A percentile compares a stretch with the other conserved stretches of the same genome.
phyloP scores from a whole-genome alignment of 2,329 filamentous ascomycete genomes.

The Thielaviopsis populi region DNA sequence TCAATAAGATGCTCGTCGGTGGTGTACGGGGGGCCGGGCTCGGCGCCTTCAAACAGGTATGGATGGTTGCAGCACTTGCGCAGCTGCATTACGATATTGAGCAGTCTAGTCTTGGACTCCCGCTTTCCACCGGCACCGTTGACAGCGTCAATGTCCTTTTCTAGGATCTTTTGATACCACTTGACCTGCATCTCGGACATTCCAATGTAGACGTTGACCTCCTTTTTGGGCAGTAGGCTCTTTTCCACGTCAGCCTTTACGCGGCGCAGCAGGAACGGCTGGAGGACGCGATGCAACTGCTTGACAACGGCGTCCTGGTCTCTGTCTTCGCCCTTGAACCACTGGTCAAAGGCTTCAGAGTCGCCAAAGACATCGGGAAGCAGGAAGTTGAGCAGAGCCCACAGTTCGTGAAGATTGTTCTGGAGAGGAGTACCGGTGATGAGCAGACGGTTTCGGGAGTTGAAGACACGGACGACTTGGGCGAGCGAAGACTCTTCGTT shows the following conservation, averaged over 20 bases:
- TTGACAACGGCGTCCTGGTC: constrained; percentile 94
- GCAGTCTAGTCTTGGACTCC: constrained; percentile 88
- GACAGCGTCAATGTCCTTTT: constrained; percentile 97
- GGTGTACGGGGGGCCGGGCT: constrained; percentile 93
- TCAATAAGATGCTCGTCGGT: constrained; percentile 90
- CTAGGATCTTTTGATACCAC: constrained; percentile 97
- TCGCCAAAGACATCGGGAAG: constrained; percentile 98
- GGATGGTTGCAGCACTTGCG: constrained; percentile 98
- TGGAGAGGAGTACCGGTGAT: constrained; percentile 95
- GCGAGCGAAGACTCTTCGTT: constrained; percentile 96
- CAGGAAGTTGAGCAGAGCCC: constrained; percentile 93
- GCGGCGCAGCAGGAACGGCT: constrained; percentile 85
- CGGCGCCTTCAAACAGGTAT: constrained; percentile 92
- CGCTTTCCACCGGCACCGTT: constrained; percentile 93
- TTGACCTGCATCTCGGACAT: constrained; percentile 99
- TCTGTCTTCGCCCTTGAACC: constrained; percentile 81
- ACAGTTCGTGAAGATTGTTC: constrained; percentile 95
- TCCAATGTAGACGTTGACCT: constrained; percentile 89
- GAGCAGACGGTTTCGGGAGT: constrained; percentile 82
- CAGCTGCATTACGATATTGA: constrained; percentile 99
- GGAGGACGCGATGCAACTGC: constrained; percentile 81
- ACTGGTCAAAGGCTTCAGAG: constrained; percentile 90
- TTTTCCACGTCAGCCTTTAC: constrained; percentile 98
- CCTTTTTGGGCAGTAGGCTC: constrained; percentile 91
- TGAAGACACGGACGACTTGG: constrained; percentile 91